Evolutionary conservation across 257 asterid species (phyloP), one percentile per base, ranked within the genome.

Genomic region (Gentiana straminea): DNA sequence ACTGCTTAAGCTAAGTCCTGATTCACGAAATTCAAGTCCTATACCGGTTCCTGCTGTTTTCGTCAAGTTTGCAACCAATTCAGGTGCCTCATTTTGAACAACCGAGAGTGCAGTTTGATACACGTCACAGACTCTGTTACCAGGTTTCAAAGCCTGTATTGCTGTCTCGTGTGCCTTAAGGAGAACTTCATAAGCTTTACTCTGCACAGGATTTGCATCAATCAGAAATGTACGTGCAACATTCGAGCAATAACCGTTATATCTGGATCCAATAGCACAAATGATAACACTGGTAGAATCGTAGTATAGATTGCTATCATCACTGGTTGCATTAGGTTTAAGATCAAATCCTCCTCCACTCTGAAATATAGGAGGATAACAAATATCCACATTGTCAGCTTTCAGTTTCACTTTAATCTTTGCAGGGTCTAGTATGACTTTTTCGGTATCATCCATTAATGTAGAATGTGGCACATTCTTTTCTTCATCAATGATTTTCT

Each of bases 341-440:
- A 57, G 61, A 57, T 57, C 61, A 57, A 43, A 57, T 50, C 43
- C 61, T 32, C 50, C 50, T 39, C 52, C 68, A 49, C 68, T 64
- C 62, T 64, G 68, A 58, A 64, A 64, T 57, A 64, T 64, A 33
- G 68, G 68, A 0, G 68, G 68, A 55, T 64, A 64, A 58, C 68
- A 64, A 13, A 64, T 64, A 56, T 64, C 68, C 37, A 64, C 57
- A 64, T 64, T 64, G n/a, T 64, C 62, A 48, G 68, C 57, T 56
- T 56, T 64, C 51, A 64, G 57, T 62, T 55, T 55, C 51, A 64
- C 68, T 35, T 64, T 56, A 33, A 64, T 52, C 53, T 64, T 64
- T 38, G 56, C 51, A 10, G 68, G 68, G 15, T 64, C 68, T 8
- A 64, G 68, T 15, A 64, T 56, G 44, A 58, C 68, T 45, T 56